Evolutionary conservation across 192 early-diverging fungal genomes (phyloP).

Genomic region (Coemansia sp.): DNA sequence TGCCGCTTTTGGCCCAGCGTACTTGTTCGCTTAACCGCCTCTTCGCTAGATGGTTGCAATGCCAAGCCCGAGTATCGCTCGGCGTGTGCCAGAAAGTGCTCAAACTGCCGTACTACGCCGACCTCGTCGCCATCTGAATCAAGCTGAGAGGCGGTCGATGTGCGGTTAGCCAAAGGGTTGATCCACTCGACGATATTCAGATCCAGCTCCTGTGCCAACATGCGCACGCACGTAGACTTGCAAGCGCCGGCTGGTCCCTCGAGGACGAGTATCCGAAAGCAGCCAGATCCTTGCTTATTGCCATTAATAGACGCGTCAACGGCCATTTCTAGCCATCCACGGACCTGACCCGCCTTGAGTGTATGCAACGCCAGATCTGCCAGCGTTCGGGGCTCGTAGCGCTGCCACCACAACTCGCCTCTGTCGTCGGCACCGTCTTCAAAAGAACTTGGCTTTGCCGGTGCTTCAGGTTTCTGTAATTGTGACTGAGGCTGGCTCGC

Average conservation of each 20-base stretch:
- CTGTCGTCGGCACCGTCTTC: constrained; percentile 10
- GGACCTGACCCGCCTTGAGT: constrained; percentile 59
- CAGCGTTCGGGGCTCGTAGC: constrained; percentile 32
- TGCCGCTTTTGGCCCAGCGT: constrained; percentile 12
- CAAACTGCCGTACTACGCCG: constrained; percentile 58
- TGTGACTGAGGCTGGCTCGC: neutral
- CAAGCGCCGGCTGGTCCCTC: constrained; percentile 69
- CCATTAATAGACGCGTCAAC: constrained; percentile 22
- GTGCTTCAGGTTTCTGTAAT: neutral
- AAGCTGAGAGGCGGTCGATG: constrained; percentile 11
- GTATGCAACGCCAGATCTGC: constrained; percentile 60
- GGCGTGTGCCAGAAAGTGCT: constrained; percentile 60
- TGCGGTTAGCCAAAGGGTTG: constrained; percentile 45
- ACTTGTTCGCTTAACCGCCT: neutral
- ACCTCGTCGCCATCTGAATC: constrained; percentile 29
- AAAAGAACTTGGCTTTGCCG: neutral
- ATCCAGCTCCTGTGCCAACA: constrained; percentile 60
- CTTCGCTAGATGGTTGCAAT: constrained; percentile 3
- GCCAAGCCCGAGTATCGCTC: constrained; percentile 55
- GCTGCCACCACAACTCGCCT: constrained; percentile 51
- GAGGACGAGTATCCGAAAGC: constrained; percentile 61
- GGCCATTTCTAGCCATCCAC: constrained; percentile 60
- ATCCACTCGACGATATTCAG: constrained; percentile 67
- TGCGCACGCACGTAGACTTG: constrained; percentile 64
- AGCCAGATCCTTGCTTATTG: constrained; percentile 1